Evolutionary conservation across 192 early-diverging fungal genomes (phyloP).

Genomic region (Rhizoclosmatium sp.): DNA sequence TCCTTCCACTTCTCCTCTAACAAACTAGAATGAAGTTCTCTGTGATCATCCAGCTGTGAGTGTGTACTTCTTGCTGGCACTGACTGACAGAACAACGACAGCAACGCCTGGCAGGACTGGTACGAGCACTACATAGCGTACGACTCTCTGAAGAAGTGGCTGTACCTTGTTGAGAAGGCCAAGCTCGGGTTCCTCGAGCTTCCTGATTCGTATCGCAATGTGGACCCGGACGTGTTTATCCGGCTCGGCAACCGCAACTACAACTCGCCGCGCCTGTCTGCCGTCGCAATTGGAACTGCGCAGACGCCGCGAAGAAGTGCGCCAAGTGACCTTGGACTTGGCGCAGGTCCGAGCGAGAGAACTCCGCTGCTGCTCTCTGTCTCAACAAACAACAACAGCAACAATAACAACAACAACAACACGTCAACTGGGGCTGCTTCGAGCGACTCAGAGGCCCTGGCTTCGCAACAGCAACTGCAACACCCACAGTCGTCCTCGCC

Average conservation of each 20-base stretch:
- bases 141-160: constrained; percentile 57
- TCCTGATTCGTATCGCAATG: constrained; percentile 48
- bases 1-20: neutral
- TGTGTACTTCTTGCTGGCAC: no score
- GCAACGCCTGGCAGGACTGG: constrained; percentile 79
- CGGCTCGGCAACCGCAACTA: constrained; percentile 23
- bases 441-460: neutral
- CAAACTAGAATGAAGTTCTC: constrained; percentile 85
- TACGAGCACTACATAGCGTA: constrained; percentile 55
- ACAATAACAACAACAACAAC: neutral
- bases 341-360: neutral
- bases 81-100: no score
- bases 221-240: constrained; percentile 39
- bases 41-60: constrained; percentile 79
- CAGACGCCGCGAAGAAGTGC: neutral
- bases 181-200: constrained; percentile 43
- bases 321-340: constrained; percentile 5
- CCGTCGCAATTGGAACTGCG: constrained; percentile 22
- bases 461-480: neutral
- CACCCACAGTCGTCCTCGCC: neutral
- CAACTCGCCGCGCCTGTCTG: constrained; percentile 3
- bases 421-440: neutral
- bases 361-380: constrained; percentile 30
- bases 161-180: constrained; percentile 59
- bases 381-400: neutral